Evolutionary conservation across 805 yeast species (phyloP).

Genomic region (Kodamaea kakaduensis): DNA sequence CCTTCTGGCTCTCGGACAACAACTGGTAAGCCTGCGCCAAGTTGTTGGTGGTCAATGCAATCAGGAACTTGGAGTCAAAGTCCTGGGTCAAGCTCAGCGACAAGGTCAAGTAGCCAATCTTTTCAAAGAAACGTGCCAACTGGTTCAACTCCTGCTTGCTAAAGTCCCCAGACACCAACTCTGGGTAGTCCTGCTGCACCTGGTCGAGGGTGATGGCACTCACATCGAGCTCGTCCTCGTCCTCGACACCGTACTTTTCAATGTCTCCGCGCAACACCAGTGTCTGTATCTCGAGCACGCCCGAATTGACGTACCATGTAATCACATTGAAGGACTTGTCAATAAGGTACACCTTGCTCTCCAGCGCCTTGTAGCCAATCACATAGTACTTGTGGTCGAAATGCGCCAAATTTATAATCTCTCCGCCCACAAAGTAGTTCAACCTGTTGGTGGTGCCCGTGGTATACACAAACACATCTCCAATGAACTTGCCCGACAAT

Average conservation of each 20-base stretch:
- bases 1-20: slow-evolving; percentile 28
- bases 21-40: slow-evolving; percentile 64
- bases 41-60: slow-evolving; percentile 74
- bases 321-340: slow-evolving; percentile 86
- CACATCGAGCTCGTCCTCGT: slow-evolving; percentile 39
- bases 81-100: slow-evolving; percentile 84
- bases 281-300: slow-evolving; percentile 93
- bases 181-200: slow-evolving; percentile 47
- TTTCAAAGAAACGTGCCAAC: slow-evolving; percentile 88
- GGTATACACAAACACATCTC: slow-evolving; percentile 93
- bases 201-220: slow-evolving; percentile 48
- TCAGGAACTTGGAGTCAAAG: slow-evolving; percentile 85
- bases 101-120: slow-evolving; percentile 81
- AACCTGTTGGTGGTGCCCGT: slow-evolving; percentile 76
- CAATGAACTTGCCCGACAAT: slow-evolving; percentile 92
- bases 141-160: slow-evolving; percentile 67
- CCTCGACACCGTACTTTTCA: slow-evolving; percentile 52
- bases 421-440: slow-evolving; percentile 93
- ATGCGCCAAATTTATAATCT: slow-evolving; percentile 86
- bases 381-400: slow-evolving; percentile 84
- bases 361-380: slow-evolving; percentile 86
- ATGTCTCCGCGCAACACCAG: slow-evolving; percentile 91
- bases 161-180: slow-evolving; percentile 48
- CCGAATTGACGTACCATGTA: slow-evolving; percentile 75
- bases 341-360: slow-evolving; percentile 82